Evolutionary conservation across 345 rosid genomes (phyloP), one percentile per base, ranked within the genome.

Genomic region (Moricandia moricandioides): DNA sequence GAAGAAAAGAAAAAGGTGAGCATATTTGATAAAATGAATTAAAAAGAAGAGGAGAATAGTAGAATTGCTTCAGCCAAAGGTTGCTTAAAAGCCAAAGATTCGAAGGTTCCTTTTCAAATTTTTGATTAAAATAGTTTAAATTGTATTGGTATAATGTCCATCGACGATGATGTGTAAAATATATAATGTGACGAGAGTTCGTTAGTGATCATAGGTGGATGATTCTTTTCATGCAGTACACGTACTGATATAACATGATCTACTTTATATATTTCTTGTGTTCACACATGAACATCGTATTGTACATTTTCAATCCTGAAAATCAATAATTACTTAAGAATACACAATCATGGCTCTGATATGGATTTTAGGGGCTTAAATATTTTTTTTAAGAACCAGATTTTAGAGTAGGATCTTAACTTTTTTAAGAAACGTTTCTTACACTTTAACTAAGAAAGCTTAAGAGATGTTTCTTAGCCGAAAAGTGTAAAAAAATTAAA

Each of bases 11-110:
- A 70, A 51, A 70, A 79, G 71, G 74, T 14, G 30, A 17, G 21
- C 37, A 55, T 31, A 34, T 39, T 61, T 35, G 13, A 31, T 70
- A 33, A 27, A 31, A 47, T 69, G 16, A 62, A 4, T 18, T 8
- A 39, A 49, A 45, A 70, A 77, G 31, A 68, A 49, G 64, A 31
- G 43, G 29, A 57, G 79, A 71, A 81, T 71, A 80, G 71, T 29
- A 76, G 91, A 85, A 87, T 94, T 75, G 89, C 99, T 95, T 91
- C 88, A 77, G 70, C 69, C 83, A 84, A 91, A 90, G 96, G 99
- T 91, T 88, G 84, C 97, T 94, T 94, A 82, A 84, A 85, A 83
- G 82, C 86, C 81, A 80, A 86, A 87, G 88, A 92, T 90, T 88
- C 97, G 62, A 21, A 71, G 79, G 62, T 76, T 78, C 84, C 59